phyloP scores from a whole-genome alignment of 1,284 basidiomycete genomes.

The Ustilago esculenta region DNA sequence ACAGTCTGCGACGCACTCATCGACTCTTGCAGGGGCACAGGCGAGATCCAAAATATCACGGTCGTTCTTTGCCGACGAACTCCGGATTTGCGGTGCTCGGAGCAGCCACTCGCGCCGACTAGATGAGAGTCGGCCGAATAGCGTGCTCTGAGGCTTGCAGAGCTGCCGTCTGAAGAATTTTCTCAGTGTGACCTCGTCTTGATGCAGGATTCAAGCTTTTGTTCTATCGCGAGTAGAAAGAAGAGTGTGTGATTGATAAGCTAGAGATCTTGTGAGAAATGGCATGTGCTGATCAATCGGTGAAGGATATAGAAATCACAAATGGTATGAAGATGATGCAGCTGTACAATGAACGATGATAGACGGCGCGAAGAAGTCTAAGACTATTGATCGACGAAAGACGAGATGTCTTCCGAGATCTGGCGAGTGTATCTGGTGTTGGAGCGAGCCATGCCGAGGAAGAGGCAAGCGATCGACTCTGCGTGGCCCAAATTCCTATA shows the following conservation, averaged over 20 bases:
- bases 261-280: neutral
- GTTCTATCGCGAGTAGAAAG: no score
- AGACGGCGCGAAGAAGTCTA: neutral
- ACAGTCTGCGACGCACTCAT: conserved; percentile 3
- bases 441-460: conserved; percentile 55
- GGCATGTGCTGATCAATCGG: neutral
- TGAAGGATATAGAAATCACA: neutral
- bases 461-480: conserved; percentile 63
- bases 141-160: no score
- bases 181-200: no score
- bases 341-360: no score
- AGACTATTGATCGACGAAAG: conserved; percentile 43
- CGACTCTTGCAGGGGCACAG: neutral
- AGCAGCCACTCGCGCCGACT: neutral
- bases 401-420: conserved; percentile 54
- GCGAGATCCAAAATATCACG: neutral
- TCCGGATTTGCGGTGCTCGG: neutral
- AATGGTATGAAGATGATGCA: no score
- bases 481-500: conserved; percentile 67
- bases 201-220: no score
- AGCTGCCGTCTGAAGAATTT: no score
- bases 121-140: no score
- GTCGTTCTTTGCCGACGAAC: no score
- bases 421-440: conserved; percentile 66
- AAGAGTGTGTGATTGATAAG: no score